A percentile compares a stretch with the other conserved stretches of the same genome.
Conservation (phyloP, 1,284 basidiomycete genomes). For the Ustilago nuda region DNA sequence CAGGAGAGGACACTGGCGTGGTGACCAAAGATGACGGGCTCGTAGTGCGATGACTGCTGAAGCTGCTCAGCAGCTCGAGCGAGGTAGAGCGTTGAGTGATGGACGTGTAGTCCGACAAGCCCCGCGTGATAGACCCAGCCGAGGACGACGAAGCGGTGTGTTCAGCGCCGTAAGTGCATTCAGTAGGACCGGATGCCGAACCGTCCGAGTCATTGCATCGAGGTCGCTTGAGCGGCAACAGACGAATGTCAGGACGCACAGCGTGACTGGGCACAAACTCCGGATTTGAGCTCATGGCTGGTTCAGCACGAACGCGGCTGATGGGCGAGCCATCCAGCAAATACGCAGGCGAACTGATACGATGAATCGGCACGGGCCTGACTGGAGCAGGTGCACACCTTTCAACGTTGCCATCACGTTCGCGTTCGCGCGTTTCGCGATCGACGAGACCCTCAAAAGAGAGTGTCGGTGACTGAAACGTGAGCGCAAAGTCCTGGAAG, state of each 20-base stretch:
- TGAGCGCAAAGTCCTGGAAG: background rate
- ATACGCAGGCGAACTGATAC: constrained; percentile 49
- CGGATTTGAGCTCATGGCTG: constrained; percentile 37
- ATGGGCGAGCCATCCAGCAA: constrained; percentile 45
- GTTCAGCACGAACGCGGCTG: constrained; percentile 23
- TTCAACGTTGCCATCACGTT: constrained; percentile 19
- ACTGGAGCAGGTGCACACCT: constrained; percentile 16
- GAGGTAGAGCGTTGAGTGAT: constrained; percentile 21
- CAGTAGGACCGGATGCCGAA: constrained; percentile 8
- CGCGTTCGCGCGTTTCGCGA: constrained; percentile 42
- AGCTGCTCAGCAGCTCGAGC: constrained; percentile 31
- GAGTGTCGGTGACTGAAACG: constrained; percentile 2
- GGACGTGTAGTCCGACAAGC: constrained; percentile 15
- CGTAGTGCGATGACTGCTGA: constrained; percentile 18
- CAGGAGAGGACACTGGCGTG: constrained; percentile 43
- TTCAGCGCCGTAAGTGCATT: constrained; percentile 2
- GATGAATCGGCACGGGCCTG: constrained; percentile 32
- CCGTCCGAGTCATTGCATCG: constrained; percentile 19
- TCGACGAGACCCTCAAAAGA: constrained; percentile 27
- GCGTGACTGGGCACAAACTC: constrained; percentile 24
- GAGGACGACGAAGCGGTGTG: constrained; percentile 13
- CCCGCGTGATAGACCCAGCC: constrained; percentile 30
- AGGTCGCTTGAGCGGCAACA: constrained; percentile 16
- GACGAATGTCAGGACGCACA: constrained; percentile 38
- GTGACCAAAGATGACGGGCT: constrained; percentile 32